Conservation (phyloP, 345 rosid species). For the Boechera retrofracta region DNA sequence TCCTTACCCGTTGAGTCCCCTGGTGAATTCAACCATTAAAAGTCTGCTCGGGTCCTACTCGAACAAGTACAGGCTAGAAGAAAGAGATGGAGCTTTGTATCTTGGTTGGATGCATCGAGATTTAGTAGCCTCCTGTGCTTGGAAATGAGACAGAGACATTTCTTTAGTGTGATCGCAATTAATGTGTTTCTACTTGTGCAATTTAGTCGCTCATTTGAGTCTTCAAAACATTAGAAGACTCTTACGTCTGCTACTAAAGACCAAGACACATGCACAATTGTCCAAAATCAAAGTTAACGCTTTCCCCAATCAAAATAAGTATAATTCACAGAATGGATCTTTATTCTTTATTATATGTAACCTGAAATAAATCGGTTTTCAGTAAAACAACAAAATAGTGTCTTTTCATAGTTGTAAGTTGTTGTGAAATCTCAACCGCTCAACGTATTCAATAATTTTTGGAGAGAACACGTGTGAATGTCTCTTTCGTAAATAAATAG, state of each 20-base stretch:
- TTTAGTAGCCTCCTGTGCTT: slow-evolving; percentile 92
- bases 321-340: neutral
- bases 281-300: neutral
- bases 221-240: slow-evolving; percentile 24
- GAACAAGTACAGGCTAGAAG: slow-evolving; percentile 73
- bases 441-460: neutral
- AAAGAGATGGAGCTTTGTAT: slow-evolving; percentile 79
- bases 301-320: no score
- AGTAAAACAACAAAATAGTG: neutral
- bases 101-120: slow-evolving; percentile 94
- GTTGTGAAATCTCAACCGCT: neutral
- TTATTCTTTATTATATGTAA: neutral
- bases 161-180: slow-evolving; percentile 20
- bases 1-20: slow-evolving; percentile 76
- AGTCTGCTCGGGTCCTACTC: slow-evolving; percentile 68
- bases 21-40: slow-evolving; percentile 80
- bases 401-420: neutral
- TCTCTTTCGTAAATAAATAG: neutral
- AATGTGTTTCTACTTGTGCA: slow-evolving; percentile 26
- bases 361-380: neutral
- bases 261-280: neutral
- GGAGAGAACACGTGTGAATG: neutral
- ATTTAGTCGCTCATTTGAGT: slow-evolving; percentile 23
- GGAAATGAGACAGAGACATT: slow-evolving; percentile 56
- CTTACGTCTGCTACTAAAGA: slow-evolving; percentile 11